phyloP scores from a whole-genome alignment of 1,284 basidiomycete genomes.

The Hymenochaete sp. region DNA sequence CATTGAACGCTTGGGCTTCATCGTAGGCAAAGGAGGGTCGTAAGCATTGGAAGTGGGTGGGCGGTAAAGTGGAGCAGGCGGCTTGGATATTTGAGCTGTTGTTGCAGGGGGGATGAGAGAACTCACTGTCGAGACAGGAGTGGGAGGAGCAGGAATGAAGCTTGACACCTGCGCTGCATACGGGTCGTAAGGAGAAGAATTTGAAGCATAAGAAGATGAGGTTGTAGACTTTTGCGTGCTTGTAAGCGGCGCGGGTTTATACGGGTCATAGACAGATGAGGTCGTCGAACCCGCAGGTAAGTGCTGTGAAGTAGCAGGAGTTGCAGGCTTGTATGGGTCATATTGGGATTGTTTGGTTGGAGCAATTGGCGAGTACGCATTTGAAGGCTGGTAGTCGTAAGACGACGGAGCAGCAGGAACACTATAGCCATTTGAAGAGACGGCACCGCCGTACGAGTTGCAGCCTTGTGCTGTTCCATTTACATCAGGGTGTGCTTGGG shows the following conservation, averaged over 20 bases:
- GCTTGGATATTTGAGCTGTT: conserved; percentile 16
- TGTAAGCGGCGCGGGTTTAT: conserved; percentile 24
- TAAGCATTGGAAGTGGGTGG: conserved; percentile 68
- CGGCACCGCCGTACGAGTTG: neutral
- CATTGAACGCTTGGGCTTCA: conserved; percentile 37
- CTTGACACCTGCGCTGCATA: conserved; percentile 5
- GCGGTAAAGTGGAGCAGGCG: conserved; percentile 33
- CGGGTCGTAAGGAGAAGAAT: conserved; percentile 21
- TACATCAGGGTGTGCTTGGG: neutral
- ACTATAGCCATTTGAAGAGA: conserved; percentile 2
- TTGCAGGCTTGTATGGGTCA: conserved; percentile 15
- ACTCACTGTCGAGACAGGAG: neutral
- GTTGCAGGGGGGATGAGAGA: conserved; percentile 11
- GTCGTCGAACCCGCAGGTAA: conserved; percentile 8
- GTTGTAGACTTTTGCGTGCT: conserved; percentile 22
- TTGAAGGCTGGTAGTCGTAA: conserved; percentile 2
- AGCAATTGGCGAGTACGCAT: conserved; percentile 3
- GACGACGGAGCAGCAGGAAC: neutral
- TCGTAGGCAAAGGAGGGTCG: conserved; percentile 64
- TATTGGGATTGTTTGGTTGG: conserved; percentile 5
- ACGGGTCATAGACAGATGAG: conserved; percentile 24
- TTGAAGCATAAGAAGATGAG: conserved; percentile 20
- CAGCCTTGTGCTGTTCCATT: neutral
- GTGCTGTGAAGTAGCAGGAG: conserved; percentile 16
- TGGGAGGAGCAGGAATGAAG: conserved; percentile 1